These are phyloP conservation scores for Ceratobasidium sp. DNA, from an alignment of 1,284 basidiomycete genomes.

Conservation along the genomic window DNA sequence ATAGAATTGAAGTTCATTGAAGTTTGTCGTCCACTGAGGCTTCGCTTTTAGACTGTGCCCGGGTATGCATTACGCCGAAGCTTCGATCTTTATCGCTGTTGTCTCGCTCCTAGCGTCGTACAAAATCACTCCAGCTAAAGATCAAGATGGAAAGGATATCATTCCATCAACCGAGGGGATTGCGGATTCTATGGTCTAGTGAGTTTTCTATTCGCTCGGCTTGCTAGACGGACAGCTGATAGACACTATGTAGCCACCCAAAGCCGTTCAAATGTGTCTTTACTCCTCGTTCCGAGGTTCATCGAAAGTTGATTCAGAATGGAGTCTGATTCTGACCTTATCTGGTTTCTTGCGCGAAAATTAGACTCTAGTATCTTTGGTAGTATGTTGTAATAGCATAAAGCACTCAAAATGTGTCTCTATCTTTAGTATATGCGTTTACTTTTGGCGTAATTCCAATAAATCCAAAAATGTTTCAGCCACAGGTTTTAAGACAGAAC, in stretches of 20 bases:
- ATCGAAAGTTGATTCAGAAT: constrained; percentile 27
- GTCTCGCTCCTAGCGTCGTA: constrained; percentile 51
- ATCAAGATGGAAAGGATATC: constrained; percentile 50
- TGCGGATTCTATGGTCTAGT: constrained; percentile 40
- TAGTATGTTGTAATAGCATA: background rate
- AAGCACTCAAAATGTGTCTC: background rate
- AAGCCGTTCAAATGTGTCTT: constrained; percentile 42
- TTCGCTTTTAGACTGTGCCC: constrained; percentile 44
- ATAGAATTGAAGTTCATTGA: background rate
- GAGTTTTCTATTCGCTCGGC: background rate
- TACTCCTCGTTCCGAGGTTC: constrained; percentile 37
- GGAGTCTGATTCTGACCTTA: background rate
- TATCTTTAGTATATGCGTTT: background rate
- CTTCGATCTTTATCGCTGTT: constrained; percentile 44
- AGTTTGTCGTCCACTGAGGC: background rate
- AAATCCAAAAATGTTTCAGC: background rate
- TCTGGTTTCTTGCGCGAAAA: background rate
- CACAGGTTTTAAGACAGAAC: background rate
- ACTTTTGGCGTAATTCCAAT: background rate
- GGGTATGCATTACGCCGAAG: constrained; percentile 44
- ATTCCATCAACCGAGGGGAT: constrained; percentile 41
- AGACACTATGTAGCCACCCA: constrained; percentile 6
- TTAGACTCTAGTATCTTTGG: background rate
- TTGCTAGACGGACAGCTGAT: background rate
- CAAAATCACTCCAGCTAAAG: constrained; percentile 50